Conservation (phyloP, 805 yeast genomes). For the Yamadazyma paraphyllophila region DNA sequence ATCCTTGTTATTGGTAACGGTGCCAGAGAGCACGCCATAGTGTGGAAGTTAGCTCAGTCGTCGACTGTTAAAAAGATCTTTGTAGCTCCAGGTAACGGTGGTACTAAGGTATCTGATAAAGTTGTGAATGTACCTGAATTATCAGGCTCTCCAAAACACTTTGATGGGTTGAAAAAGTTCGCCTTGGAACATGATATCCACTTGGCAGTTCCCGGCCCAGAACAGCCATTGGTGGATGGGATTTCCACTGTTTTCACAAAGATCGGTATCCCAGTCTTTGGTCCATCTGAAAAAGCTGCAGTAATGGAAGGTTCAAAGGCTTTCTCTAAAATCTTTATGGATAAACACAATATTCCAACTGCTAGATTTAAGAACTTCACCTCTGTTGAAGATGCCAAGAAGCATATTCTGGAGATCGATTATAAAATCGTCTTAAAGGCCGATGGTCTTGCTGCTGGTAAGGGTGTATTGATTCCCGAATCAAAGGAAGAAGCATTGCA, state of each 20-base stretch:
- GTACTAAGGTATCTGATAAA: constrained; percentile 61
- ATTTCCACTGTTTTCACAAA: constrained; percentile 67
- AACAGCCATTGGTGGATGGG: constrained; percentile 96
- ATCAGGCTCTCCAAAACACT: constrained; percentile 64
- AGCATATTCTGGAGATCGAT: constrained; percentile 61
- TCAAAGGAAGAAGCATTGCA: constrained; percentile 78
- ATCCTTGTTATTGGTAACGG: constrained; percentile 93
- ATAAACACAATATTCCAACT: constrained; percentile 87
- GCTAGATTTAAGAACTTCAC: constrained; percentile 86
- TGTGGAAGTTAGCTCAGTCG: constrained; percentile 87
- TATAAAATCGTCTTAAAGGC: constrained; percentile 92
- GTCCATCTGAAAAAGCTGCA: constrained; percentile 92
- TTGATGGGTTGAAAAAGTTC: constrained; percentile 66
- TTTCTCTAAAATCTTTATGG: constrained; percentile 91
- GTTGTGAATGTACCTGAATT: constrained; percentile 66
- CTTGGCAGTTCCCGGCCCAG: constrained; percentile 97
- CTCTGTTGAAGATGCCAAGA: constrained; percentile 69
- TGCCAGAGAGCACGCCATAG: constrained; percentile 97
- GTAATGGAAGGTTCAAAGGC: constrained; percentile 96
- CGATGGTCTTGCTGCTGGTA: constrained; percentile 97
- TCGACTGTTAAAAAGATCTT: constrained; percentile 65
- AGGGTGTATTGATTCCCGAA: constrained; percentile 93
- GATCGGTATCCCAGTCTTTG: constrained; percentile 93
- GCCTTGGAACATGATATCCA: constrained; percentile 65
- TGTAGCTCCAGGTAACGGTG: constrained; percentile 98